Percentiles rank a stretch among this genome's conserved stretches.
These are phyloP conservation scores for Populus trichocarpa DNA, from an alignment of 441 rosid genomes.

Conservation along the genomic window DNA sequence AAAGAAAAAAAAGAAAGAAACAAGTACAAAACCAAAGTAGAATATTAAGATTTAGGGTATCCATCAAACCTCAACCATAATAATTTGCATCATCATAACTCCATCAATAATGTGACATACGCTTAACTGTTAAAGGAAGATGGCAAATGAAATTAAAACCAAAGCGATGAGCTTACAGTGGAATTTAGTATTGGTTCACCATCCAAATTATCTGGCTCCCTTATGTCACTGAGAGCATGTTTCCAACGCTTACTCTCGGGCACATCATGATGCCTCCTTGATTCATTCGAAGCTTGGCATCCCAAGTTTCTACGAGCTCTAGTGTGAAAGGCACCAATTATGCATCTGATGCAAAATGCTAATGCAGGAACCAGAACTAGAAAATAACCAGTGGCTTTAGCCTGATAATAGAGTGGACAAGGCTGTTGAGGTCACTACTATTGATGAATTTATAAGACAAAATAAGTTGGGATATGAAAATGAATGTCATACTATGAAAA, in stretches of 20 bases:
- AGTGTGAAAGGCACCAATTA: slow-evolving; percentile 25
- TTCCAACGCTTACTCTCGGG: slow-evolving; percentile 34
- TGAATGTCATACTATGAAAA: not conserved
- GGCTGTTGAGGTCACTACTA: not conserved
- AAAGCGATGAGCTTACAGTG: not conserved
- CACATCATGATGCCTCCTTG: slow-evolving; percentile 1
- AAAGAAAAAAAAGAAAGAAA: not conserved
- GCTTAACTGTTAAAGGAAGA: not conserved
- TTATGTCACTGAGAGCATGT: slow-evolving; percentile 28
- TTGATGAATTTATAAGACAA: slow-evolving; percentile 1
- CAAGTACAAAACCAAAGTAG: not conserved
- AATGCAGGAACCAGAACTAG: slow-evolving; percentile 40
- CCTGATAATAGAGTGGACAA: slow-evolving; percentile 24
- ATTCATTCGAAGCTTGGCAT: slow-evolving; percentile 2
- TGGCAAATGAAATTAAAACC: not conserved
- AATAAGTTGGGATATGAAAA: not conserved
- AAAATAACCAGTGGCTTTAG: slow-evolving; percentile 33
- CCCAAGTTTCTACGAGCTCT: slow-evolving; percentile 14
- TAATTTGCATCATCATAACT: not conserved
- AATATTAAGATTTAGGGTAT: not conserved
- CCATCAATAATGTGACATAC: not conserved
- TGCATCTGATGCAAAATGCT: slow-evolving; percentile 41
- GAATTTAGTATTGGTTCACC: slow-evolving; percentile 6
- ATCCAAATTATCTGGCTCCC: slow-evolving; percentile 23
- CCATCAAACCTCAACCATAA: not conserved